Conservation (phyloP, 106 monocot genomes). For the Xerophyta viscosa region DNA sequence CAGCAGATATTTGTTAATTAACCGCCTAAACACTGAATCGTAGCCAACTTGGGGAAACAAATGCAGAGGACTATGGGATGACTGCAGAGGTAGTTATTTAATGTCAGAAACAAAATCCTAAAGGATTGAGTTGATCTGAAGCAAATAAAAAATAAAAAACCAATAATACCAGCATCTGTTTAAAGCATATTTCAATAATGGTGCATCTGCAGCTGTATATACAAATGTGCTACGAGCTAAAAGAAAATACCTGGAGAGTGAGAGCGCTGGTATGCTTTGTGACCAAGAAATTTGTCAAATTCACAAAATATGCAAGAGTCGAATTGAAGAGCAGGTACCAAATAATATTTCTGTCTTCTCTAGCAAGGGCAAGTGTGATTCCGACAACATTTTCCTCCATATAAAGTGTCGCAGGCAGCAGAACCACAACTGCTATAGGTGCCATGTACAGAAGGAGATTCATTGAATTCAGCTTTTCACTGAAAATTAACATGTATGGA, state of each 20-base stretch:
- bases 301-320: slow-evolving; percentile 76
- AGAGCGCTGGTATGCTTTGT: slow-evolving; percentile 91
- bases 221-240: no score
- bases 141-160: no score
- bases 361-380: slow-evolving; percentile 49
- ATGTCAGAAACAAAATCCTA: no score
- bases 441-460: slow-evolving; percentile 75
- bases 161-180: no score
- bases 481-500: slow-evolving; percentile 4
- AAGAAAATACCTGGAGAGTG: slow-evolving; percentile 89
- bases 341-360: slow-evolving; percentile 65
- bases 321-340: slow-evolving; percentile 92
- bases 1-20: no score
- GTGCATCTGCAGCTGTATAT: no score
- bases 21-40: no score
- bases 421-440: slow-evolving; percentile 60
- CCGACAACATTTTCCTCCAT: slow-evolving; percentile 70
- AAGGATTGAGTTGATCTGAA: no score
- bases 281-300: slow-evolving; percentile 91
- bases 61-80: no score
- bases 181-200: no score
- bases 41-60: no score
- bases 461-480: slow-evolving; percentile 61
- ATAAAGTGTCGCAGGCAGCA: slow-evolving; percentile 51
- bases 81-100: no score